Conservation (phyloP, 306 rosid genomes). For the Sindora glabra region DNA sequence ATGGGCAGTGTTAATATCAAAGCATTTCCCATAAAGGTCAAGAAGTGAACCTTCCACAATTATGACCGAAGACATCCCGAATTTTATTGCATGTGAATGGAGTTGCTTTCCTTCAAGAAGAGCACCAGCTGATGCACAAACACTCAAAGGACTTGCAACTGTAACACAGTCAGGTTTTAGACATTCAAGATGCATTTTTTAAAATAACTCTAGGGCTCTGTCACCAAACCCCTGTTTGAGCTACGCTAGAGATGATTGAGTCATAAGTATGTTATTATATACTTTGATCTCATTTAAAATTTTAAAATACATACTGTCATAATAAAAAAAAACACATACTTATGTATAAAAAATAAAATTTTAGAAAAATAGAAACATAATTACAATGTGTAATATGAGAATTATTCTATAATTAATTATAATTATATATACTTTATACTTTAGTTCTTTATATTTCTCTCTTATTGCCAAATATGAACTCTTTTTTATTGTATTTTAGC, state of each 20-base stretch:
- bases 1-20: conserved; percentile 55
- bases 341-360: no score
- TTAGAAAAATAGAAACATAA: no score
- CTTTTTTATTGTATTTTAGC: no score
- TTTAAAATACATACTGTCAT: no score
- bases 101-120: conserved; percentile 60
- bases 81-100: conserved; percentile 67
- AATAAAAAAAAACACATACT: no score
- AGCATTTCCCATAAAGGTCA: conserved; percentile 85
- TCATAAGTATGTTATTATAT: no score
- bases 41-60: conserved; percentile 82
- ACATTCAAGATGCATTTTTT: conserved; percentile 53
- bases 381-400: no score
- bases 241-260: conserved; percentile 77
- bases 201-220: conserved; percentile 53
- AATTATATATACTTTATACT: no score
- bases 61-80: conserved; percentile 70
- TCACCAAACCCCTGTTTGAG: conserved; percentile 61
- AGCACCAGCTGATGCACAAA: conserved; percentile 59
- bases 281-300: no score
- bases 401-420: no score
- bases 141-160: conserved; percentile 75
- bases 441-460: no score
- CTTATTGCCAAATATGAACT: no score
- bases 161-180: conserved; percentile 74